Percentiles rank a stretch among this genome's conserved stretches.
Evolutionary conservation across 2,329 filamentous ascomycete species (phyloP).

Genomic region (Monosporascus cannonballus): DNA sequence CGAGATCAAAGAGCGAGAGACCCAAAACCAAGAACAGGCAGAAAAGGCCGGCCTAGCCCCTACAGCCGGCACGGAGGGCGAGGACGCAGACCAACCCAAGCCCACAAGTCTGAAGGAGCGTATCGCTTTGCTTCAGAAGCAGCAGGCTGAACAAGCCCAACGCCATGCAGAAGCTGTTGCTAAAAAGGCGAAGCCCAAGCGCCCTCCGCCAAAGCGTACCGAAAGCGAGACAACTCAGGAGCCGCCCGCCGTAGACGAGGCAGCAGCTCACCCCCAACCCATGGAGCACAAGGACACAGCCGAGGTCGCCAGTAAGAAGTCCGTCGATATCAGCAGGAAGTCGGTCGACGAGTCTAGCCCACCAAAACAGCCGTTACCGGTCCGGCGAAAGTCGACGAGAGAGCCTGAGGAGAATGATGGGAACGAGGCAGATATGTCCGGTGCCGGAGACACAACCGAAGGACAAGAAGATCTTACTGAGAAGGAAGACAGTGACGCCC

Average conservation of each 20-base stretch:
- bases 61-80: slow-evolving; percentile 36
- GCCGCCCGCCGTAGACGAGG: slow-evolving; percentile 26
- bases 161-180: slow-evolving; percentile 70
- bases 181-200: slow-evolving; percentile 86
- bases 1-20: slow-evolving; percentile 58
- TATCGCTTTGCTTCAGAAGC: slow-evolving; percentile 87
- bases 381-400: slow-evolving; percentile 48
- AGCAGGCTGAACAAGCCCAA: slow-evolving; percentile 84
- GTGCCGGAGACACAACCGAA: slow-evolving; percentile 58
- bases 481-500: slow-evolving; percentile 69
- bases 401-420: slow-evolving; percentile 46
- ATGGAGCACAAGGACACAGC: slow-evolving; percentile 42
- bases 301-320: slow-evolving; percentile 42
- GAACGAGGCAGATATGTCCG: slow-evolving; percentile 60
- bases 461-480: slow-evolving; percentile 57
- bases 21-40: slow-evolving; percentile 59
- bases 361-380: slow-evolving; percentile 33
- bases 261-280: slow-evolving; percentile 25
- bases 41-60: slow-evolving; percentile 60
- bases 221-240: slow-evolving; percentile 39
- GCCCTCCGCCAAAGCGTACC: slow-evolving; percentile 59
- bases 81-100: slow-evolving; percentile 76
- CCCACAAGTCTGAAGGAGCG: slow-evolving; percentile 90
- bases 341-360: slow-evolving; percentile 46
- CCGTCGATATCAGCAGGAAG: slow-evolving; percentile 44